A percentile compares a stretch with the other conserved stretches of the same genome.
These are phyloP conservation scores for Pseudogymnoascus sp. DNA, from an alignment of 2,329 filamentous ascomycete genomes.

Conservation along the genomic window DNA sequence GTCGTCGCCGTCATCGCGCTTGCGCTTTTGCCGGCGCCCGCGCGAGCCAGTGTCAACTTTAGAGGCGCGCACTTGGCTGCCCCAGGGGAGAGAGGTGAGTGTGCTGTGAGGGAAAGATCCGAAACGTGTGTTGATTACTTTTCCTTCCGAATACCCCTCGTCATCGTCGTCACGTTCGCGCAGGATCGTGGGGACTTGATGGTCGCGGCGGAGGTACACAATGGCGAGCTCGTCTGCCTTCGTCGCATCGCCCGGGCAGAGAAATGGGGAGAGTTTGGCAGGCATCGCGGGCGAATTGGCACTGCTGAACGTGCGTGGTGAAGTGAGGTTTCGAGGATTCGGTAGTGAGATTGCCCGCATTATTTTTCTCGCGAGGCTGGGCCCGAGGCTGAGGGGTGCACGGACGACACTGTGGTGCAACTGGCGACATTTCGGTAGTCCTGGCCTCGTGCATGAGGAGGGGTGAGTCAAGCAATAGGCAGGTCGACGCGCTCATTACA, in stretches of 20 bases:
- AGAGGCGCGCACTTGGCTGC: slow-evolving; percentile 82
- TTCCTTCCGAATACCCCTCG: slow-evolving; percentile 67
- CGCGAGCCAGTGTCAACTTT: slow-evolving; percentile 87
- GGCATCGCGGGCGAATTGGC: slow-evolving; percentile 18
- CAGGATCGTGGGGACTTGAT: slow-evolving; percentile 67
- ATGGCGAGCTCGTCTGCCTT: slow-evolving; percentile 64
- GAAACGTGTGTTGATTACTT: slow-evolving; percentile 84
- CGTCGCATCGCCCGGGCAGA: slow-evolving; percentile 59
- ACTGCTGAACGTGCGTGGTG: not conserved
- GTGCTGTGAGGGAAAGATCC: slow-evolving; percentile 82
- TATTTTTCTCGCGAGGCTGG: slow-evolving; percentile 10
- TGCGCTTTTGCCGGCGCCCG: slow-evolving; percentile 53
- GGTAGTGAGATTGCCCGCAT: slow-evolving; percentile 1
- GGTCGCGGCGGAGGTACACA: slow-evolving; percentile 81
- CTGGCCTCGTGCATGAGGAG: not conserved
- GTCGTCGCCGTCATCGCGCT: slow-evolving; percentile 30
- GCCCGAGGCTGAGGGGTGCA: not conserved
- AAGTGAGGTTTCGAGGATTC: not conserved
- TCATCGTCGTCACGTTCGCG: slow-evolving; percentile 52
- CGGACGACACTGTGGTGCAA: slow-evolving; percentile 1
- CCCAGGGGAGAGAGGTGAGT: slow-evolving; percentile 73
- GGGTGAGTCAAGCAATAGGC: slow-evolving; percentile 3
- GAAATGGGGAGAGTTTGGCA: slow-evolving; percentile 59
- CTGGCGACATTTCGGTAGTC: slow-evolving; percentile 3
- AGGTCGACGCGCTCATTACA: not conserved